A percentile compares a stretch with the other conserved stretches of the same genome.
phyloP scores from a whole-genome alignment of 106 monocot species.

The Acanthochlamys bracteata region DNA sequence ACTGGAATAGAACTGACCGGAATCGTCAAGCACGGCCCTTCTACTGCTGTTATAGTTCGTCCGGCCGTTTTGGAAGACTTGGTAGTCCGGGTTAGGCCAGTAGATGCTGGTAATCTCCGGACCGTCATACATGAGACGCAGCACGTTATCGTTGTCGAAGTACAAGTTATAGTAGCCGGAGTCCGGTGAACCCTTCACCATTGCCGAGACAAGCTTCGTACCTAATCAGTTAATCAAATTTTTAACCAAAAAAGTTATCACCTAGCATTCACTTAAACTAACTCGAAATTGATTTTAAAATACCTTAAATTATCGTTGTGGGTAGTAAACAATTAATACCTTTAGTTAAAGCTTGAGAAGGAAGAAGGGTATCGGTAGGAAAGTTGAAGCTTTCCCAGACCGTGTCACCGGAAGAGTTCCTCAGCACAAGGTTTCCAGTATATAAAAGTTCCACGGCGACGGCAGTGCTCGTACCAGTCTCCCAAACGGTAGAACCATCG shows the following conservation, averaged over 20 bases:
- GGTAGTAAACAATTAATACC: neutral
- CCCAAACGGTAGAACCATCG: conserved; percentile 26
- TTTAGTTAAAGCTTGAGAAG: conserved; percentile 29
- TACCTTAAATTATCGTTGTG: too few species aligned
- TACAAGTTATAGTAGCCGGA: conserved; percentile 21
- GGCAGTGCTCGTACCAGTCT: conserved; percentile 15
- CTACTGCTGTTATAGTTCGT: conserved; percentile 17
- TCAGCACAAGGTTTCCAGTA: conserved; percentile 44
- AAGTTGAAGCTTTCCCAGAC: conserved; percentile 35
- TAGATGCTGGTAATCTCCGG: conserved; percentile 20
- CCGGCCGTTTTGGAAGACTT: conserved; percentile 12
- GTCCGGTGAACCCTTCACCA: neutral
- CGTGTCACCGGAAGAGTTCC: conserved; percentile 3
- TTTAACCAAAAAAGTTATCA: too few species aligned
- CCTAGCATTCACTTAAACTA: too few species aligned
- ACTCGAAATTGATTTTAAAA: too few species aligned
- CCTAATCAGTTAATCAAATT: too few species aligned
- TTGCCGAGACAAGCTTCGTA: conserved; percentile 7
- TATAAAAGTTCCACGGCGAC: conserved; percentile 23
- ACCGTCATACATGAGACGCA: conserved; percentile 25
- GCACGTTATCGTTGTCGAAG: conserved; percentile 24
- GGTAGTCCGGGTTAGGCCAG: conserved; percentile 12
- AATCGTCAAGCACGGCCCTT: conserved; percentile 8
- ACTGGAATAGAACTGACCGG: conserved; percentile 5
- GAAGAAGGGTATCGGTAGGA: conserved; percentile 42